Percentiles rank a stretch among this genome's conserved stretches.
phyloP scores from a whole-genome alignment of 2,329 filamentous ascomycete species.

The Septoria linicola region DNA sequence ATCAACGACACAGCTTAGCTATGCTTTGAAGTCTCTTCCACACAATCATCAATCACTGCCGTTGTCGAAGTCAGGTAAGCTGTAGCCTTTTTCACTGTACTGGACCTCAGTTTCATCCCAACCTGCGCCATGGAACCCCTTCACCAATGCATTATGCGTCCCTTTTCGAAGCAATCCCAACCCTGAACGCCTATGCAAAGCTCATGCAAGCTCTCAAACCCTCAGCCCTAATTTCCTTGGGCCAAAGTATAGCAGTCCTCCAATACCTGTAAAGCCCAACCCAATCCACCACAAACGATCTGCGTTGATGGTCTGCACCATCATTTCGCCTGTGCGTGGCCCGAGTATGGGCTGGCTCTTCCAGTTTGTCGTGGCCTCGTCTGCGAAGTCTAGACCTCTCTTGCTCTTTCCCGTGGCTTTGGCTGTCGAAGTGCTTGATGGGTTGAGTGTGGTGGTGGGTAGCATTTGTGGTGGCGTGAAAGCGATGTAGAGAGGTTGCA shows the following conservation, averaged over 20 bases:
- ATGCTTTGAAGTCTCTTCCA: not conserved
- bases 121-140: not conserved
- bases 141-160: not conserved
- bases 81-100: not conserved
- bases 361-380: slow-evolving; percentile 41
- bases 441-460: slow-evolving; percentile 65
- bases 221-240: slow-evolving; percentile 39
- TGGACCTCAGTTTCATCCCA: too few species aligned
- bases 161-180: not conserved
- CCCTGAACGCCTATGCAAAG: slow-evolving; percentile 1
- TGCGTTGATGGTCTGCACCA: slow-evolving; percentile 42
- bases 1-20: too few species aligned
- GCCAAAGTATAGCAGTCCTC: slow-evolving; percentile 49
- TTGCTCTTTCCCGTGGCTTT: slow-evolving; percentile 31
- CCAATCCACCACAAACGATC: slow-evolving; percentile 55
- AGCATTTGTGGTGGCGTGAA: slow-evolving; percentile 66
- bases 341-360: slow-evolving; percentile 18
- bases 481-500: slow-evolving; percentile 67
- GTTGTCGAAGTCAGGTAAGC: not conserved
- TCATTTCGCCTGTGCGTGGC: slow-evolving; percentile 27
- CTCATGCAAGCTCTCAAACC: slow-evolving; percentile 10
- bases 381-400: slow-evolving; percentile 28
- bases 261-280: slow-evolving; percentile 48
- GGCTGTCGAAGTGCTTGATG: slow-evolving; percentile 44
- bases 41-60: not conserved